Conservation (phyloP, 1,284 basidiomycete species). For the Cutaneotrichosporon sp. region DNA sequence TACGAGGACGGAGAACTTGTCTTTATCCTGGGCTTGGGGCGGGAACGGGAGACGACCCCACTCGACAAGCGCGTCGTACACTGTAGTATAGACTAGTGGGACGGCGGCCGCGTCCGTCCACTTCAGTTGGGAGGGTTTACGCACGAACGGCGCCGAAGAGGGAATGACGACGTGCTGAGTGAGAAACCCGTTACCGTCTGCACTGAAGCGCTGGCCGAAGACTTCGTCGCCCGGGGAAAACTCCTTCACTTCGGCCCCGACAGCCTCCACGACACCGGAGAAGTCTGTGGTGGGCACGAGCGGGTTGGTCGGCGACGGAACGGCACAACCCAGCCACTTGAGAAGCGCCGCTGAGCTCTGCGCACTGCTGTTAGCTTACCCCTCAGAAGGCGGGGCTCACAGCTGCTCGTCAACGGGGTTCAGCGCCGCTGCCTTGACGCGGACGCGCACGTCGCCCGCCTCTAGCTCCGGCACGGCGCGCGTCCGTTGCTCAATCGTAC, state of each 20-base stretch:
- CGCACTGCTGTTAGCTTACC: constrained; percentile 50
- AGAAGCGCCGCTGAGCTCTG: constrained; percentile 51
- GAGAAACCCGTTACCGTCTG: constrained; percentile 52
- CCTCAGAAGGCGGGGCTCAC: background rate
- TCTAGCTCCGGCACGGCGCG: background rate
- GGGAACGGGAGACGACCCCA: constrained; percentile 40
- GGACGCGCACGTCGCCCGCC: constrained; percentile 3
- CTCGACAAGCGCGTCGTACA: constrained; percentile 54
- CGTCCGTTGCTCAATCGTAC: background rate
- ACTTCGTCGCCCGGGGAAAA: background rate
- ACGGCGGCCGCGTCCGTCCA: constrained; percentile 58
- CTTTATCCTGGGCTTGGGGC: background rate
- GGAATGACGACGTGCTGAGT: constrained; percentile 55
- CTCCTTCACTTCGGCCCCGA: background rate
- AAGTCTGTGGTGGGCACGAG: constrained; percentile 57
- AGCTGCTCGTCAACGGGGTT: constrained; percentile 8
- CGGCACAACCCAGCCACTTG: constrained; percentile 44
- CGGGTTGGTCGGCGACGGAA: constrained; percentile 43
- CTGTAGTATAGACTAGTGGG: constrained; percentile 56
- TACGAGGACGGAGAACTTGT: constrained; percentile 52
- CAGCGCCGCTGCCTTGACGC: constrained; percentile 8
- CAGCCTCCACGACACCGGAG: constrained; percentile 2
- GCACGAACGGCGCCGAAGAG: constrained; percentile 31
- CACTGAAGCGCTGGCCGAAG: constrained; percentile 10
- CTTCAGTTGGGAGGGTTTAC: constrained; percentile 45